Evolutionary conservation across 2,329 filamentous ascomycete species (phyloP).

Genomic region (Ascomycota sp.): DNA sequence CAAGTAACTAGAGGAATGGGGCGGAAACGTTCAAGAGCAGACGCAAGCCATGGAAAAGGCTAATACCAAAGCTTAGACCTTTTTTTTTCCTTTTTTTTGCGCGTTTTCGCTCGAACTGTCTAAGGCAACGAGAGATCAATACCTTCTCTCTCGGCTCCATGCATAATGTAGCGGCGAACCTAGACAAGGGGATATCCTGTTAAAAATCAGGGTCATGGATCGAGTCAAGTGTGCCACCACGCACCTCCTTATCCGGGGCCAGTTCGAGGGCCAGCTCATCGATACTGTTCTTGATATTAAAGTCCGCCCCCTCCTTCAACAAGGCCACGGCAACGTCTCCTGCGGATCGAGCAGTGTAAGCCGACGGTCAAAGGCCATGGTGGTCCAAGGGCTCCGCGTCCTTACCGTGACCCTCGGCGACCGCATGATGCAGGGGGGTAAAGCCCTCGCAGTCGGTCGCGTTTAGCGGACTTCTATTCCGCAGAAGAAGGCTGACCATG

Average conservation of each 20-base stretch:
- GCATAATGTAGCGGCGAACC: constrained; percentile 58
- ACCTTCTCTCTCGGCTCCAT: constrained; percentile 66
- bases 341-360: constrained; percentile 8
- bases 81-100: too few species aligned
- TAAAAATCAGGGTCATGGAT: background rate
- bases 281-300: constrained; percentile 52
- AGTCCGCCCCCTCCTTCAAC: constrained; percentile 68
- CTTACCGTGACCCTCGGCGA: constrained; percentile 52
- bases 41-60: too few species aligned
- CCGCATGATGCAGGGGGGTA: constrained; percentile 76
- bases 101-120: background rate
- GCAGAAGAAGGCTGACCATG: constrained; percentile 61
- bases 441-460: constrained; percentile 64
- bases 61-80: too few species aligned
- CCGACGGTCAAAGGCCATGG: background rate
- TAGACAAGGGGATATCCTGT: constrained; percentile 11
- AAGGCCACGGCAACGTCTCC: constrained; percentile 67
- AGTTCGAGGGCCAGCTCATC: constrained; percentile 58
- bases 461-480: constrained; percentile 62
- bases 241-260: constrained; percentile 67
- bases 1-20: constrained; percentile 20
- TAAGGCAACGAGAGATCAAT: constrained; percentile 30
- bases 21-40: too few species aligned
- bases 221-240: constrained; percentile 4
- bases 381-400: background rate